phyloP scores from a whole-genome alignment of 305 asterid species.

The Euphrasia arctica region DNA sequence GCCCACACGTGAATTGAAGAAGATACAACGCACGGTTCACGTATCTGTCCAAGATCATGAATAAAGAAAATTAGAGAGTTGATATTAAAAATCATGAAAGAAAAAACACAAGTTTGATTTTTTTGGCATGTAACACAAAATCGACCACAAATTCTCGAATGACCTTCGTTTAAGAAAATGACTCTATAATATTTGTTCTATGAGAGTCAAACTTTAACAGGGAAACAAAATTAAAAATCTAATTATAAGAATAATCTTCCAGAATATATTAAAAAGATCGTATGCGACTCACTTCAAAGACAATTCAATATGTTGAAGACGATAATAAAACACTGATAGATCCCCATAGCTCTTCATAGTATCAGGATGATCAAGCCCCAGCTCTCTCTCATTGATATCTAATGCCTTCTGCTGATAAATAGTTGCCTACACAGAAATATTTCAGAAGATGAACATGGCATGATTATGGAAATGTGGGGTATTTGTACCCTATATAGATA shows the following conservation, averaged over 20 bases:
- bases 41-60: slow-evolving; percentile 59
- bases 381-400: slow-evolving; percentile 97
- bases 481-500: not conserved
- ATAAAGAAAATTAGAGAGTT: slow-evolving; percentile 24
- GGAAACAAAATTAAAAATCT: slow-evolving; percentile 17
- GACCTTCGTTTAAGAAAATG: slow-evolving; percentile 16
- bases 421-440: slow-evolving; percentile 68
- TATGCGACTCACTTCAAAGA: slow-evolving; percentile 81
- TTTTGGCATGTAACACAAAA: slow-evolving; percentile 1
- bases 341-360: slow-evolving; percentile 99
- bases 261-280: slow-evolving; percentile 12
- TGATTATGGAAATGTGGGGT: slow-evolving; percentile 7
- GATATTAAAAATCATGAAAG: slow-evolving; percentile 3
- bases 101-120: not conserved
- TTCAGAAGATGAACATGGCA: slow-evolving; percentile 20
- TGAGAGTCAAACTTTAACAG: slow-evolving; percentile 6
- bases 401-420: slow-evolving; percentile 97
- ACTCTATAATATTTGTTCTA: slow-evolving; percentile 13
- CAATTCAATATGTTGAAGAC: slow-evolving; percentile 98
- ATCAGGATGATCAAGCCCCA: slow-evolving; percentile 99
- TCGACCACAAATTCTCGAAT: not conserved
- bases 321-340: slow-evolving; percentile 96
- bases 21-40: slow-evolving; percentile 98
- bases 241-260: slow-evolving; percentile 14
- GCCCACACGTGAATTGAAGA: slow-evolving; percentile 97